Base-by-base conservation (phyloP, 2,329 filamentous ascomycete genomes). In the Zelopaecilomyces penicillatus region DNA sequence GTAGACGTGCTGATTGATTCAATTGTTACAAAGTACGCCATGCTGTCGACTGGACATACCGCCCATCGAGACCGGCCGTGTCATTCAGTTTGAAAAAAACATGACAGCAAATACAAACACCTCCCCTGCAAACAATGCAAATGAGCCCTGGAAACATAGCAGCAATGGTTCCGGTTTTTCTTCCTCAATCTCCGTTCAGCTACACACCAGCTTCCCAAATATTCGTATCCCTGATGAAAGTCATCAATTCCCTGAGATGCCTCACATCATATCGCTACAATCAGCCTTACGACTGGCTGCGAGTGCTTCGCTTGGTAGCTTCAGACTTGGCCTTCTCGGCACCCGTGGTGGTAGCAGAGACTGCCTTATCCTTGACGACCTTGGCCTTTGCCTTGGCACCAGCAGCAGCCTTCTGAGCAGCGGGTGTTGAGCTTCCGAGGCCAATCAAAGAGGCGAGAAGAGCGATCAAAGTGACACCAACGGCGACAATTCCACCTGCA, bases 301-400 rank as follows among this genome's bases (percentile, higher is more conserved):
- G 74, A 47, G 74, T 76, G 48, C 67, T 65, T 52, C 78, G 76
- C 74, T 80, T 82, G 60, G 65, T 78, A 30, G 67, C 73, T 75
- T 90, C 85, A 43, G 76, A 80, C 74, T 93, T 91, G 54, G 82
- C 81, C 46, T 86, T 80, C 50, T 88, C 86, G 44, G 82, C 79
- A 44, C 79, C 79, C 41, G 76, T 73, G 35, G 79, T 60, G 12
- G 74, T 70, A 42, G 78, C 75, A 63, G 80, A 73, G 19, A 72
- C 68, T 47, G 69, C 74, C 80, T 94, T 87, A 45, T 66, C 61
- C 58, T 66, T 89, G 57, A 82, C 83, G 38, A 86, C 82, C 57
- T 81, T 81, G 42, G 79, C 81, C 74, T 91, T 83, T 57, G 78
- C 80, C 77, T 87, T 79, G 47, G 65, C 72, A 50, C 78, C 73